Evolutionary conservation across 192 early-diverging fungal species (phyloP).

Genomic region (Dissophora globulifera): DNA sequence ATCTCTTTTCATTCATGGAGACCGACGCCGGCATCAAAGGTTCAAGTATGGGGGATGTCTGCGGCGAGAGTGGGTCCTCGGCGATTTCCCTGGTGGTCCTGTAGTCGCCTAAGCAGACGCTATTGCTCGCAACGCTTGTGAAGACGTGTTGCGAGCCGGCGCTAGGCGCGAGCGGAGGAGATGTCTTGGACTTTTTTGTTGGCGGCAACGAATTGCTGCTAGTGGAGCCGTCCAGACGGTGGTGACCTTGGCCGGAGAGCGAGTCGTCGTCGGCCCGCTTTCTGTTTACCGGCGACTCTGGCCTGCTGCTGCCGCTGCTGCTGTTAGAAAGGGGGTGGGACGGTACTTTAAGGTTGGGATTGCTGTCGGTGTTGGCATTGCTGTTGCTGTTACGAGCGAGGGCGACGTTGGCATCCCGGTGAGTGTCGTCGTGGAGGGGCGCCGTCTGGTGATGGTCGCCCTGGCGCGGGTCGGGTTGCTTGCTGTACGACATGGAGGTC

Average conservation of each 20-base stretch:
- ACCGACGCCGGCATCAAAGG: conserved; percentile 3
- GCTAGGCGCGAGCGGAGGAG: conserved; percentile 17
- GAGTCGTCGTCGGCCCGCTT: conserved; percentile 38
- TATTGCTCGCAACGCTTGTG: background rate
- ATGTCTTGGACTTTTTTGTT: conserved; percentile 38
- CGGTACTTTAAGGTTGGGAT: conserved; percentile 22
- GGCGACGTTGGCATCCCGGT: no score
- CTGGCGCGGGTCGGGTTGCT: no score
- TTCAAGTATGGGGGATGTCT: conserved; percentile 36
- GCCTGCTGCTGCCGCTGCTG: conserved; percentile 1
- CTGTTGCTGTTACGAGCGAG: background rate
- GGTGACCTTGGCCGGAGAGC: background rate
- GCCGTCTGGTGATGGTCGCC: no score
- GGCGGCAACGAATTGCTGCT: conserved; percentile 31
- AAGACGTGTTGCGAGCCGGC: background rate
- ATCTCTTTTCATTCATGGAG: conserved; percentile 24
- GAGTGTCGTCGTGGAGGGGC: no score
- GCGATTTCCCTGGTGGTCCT: conserved; percentile 9
- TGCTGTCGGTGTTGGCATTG: conserved; percentile 3
- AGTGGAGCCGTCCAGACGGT: conserved; percentile 1
- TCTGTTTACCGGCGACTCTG: conserved; percentile 46
- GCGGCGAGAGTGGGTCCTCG: conserved; percentile 29
- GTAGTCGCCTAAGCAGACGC: conserved; percentile 4
- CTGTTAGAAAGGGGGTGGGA: background rate
- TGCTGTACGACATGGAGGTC: no score